These are phyloP conservation scores for Phytopythium litorale DNA, from an alignment of 352 stramenopile genomes.

Conservation along the genomic window DNA sequence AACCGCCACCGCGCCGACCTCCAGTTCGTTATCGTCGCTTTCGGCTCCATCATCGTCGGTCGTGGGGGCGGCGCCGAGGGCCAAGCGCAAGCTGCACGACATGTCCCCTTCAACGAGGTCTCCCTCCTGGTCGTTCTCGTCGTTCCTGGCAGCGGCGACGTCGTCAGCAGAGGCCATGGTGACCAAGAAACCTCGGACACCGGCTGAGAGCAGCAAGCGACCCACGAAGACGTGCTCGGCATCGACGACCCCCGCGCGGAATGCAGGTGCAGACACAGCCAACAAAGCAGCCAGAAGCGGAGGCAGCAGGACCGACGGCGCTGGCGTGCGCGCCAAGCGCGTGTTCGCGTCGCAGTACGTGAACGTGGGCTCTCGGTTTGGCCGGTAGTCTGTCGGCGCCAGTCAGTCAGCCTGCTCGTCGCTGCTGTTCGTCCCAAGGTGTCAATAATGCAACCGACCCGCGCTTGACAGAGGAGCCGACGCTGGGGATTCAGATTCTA, in stretches of 20 bases:
- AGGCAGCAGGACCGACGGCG: not conserved
- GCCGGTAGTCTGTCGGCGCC: not conserved
- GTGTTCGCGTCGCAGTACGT: conserved; percentile 4
- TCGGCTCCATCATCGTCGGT: not conserved
- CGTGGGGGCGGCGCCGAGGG: not conserved
- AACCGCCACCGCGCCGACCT: not conserved
- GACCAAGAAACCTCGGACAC: not conserved
- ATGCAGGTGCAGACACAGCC: not conserved
- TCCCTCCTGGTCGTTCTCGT: not conserved
- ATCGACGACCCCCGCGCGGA: not conserved
- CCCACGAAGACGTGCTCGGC: not conserved
- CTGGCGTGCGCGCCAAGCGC: not conserved
- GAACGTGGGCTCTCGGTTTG: not conserved
- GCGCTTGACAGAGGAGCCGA: not conserved
- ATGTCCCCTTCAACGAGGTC: not conserved
- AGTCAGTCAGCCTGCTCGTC: not conserved
- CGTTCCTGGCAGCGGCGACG: not conserved
- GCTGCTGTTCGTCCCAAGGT: not conserved
- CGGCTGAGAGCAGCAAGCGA: not conserved
- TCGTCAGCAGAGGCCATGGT: not conserved
- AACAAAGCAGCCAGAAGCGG: not conserved
- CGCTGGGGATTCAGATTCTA: conserved; percentile 2
- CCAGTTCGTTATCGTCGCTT: not conserved
- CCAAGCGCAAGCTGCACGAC: conserved; percentile 3
- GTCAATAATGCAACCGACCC: not conserved